Evolutionary conservation across 2,329 filamentous ascomycete species (phyloP).

Genomic region (Sclerotinia glacialis): DNA sequence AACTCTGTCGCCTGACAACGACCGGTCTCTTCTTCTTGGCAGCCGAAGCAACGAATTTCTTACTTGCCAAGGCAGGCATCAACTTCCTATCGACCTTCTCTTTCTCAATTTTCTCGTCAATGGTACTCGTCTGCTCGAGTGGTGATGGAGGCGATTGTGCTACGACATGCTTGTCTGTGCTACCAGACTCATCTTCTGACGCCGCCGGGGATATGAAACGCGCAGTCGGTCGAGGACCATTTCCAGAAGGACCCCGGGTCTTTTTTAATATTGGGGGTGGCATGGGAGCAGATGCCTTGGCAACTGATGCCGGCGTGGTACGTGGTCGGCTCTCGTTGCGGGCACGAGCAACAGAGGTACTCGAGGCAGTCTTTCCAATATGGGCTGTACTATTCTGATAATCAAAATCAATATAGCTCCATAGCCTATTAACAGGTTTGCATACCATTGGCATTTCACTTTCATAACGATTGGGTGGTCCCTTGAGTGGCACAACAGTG

Average conservation of each 20-base stretch:
- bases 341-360: slow-evolving; percentile 28
- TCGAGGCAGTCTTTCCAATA: slow-evolving; percentile 29
- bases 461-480: slow-evolving; percentile 54
- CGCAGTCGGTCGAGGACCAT: slow-evolving; percentile 56
- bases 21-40: slow-evolving; percentile 48
- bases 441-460: slow-evolving; percentile 46
- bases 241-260: slow-evolving; percentile 51
- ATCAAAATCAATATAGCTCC: slow-evolving; percentile 32
- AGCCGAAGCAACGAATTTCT: slow-evolving; percentile 46
- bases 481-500: slow-evolving; percentile 54
- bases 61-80: slow-evolving; percentile 28
- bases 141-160: slow-evolving; percentile 32
- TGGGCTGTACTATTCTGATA: slow-evolving; percentile 29
- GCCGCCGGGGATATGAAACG: slow-evolving; percentile 57
- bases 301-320: slow-evolving; percentile 26
- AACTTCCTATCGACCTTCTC: slow-evolving; percentile 25
- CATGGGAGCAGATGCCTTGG: slow-evolving; percentile 42
- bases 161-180: slow-evolving; percentile 40
- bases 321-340: slow-evolving; percentile 26
- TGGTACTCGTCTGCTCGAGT: slow-evolving; percentile 23
- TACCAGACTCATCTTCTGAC: slow-evolving; percentile 45
- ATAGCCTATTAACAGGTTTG: slow-evolving; percentile 22
- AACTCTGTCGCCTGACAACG: slow-evolving; percentile 48
- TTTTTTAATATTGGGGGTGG: slow-evolving; percentile 61
- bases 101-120: slow-evolving; percentile 27